phyloP scores from a whole-genome alignment of 345 rosid genomes.

The Hibiscus mutabilis region DNA sequence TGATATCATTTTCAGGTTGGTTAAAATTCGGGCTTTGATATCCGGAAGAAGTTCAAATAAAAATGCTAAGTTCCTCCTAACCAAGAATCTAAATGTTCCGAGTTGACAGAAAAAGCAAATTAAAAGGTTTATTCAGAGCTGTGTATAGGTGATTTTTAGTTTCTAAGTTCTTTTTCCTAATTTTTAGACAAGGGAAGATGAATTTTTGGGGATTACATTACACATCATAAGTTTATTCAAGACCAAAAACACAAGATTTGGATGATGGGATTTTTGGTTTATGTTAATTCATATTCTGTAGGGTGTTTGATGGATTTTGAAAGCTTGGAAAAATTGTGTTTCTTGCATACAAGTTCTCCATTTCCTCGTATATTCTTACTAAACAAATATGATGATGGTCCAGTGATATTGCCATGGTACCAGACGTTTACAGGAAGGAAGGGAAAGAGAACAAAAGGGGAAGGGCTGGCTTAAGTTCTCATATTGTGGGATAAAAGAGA shows the following conservation, averaged over 20 bases:
- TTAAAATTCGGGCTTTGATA: conserved; percentile 60
- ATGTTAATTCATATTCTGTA: conserved; percentile 13
- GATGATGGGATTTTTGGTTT: background rate
- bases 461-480: no score
- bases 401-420: no score
- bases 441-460: no score
- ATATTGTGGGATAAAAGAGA: no score
- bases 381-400: no score
- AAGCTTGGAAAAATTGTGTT: background rate
- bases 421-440: no score
- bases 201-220: no score
- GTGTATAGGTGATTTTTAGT: conserved; percentile 39
- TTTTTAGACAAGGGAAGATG: conserved; percentile 40
- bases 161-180: conserved; percentile 37
- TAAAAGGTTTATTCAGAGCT: background rate
- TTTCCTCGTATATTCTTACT: background rate
- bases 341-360: conserved; percentile 9
- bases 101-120: conserved; percentile 22
- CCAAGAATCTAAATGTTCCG: background rate
- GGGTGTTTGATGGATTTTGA: conserved; percentile 12
- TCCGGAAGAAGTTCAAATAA: conserved; percentile 1
- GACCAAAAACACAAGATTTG: conserved; percentile 15
- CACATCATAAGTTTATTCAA: conserved; percentile 13
- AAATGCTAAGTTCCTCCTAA: conserved; percentile 17
- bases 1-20: conserved; percentile 31